phyloP scores from a whole-genome alignment of 2,329 filamentous ascomycete genomes.

The Stagonosporopsis vannaccii region DNA sequence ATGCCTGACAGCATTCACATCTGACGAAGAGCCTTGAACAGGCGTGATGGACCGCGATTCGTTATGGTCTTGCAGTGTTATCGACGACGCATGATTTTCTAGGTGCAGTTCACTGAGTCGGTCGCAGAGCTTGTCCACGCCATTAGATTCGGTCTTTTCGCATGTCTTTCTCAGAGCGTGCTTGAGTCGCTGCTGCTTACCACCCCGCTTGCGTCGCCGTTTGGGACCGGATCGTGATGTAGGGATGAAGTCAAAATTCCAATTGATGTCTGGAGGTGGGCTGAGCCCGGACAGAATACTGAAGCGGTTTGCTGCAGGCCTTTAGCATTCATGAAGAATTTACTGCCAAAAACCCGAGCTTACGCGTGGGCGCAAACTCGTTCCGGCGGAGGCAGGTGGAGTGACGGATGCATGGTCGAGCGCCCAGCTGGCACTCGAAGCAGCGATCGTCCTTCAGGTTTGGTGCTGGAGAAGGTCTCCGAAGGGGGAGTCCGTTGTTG shows the following conservation, averaged over 20 bases:
- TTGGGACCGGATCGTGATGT: constrained; percentile 9
- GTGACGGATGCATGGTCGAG: constrained; percentile 10
- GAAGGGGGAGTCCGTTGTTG: constrained; percentile 18
- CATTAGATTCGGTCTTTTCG: constrained; percentile 3
- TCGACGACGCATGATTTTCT: constrained; percentile 6
- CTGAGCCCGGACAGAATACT: constrained; percentile 35
- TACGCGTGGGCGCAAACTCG: constrained; percentile 34
- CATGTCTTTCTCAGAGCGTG: not conserved
- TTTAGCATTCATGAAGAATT: not conserved
- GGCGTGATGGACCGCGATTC: not conserved
- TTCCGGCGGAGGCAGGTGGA: constrained; percentile 24
- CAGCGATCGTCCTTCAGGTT: constrained; percentile 19
- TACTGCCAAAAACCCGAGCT: not conserved
- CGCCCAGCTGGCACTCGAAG: constrained; percentile 19
- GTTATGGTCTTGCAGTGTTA: not conserved
- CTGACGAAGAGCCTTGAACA: not conserved
- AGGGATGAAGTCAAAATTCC: constrained; percentile 29
- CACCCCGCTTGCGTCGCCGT: constrained; percentile 31
- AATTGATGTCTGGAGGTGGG: constrained; percentile 28
- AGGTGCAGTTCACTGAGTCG: constrained; percentile 19
- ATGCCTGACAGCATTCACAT: constrained; percentile 22
- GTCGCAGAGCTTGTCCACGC: constrained; percentile 17
- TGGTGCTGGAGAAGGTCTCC: constrained; percentile 11
- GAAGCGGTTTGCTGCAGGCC: constrained; percentile 37
- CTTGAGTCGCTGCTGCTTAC: constrained; percentile 26